Base-by-base conservation (phyloP, 1,284 basidiomycete genomes). In the Naganishia liquefaciens region DNA sequence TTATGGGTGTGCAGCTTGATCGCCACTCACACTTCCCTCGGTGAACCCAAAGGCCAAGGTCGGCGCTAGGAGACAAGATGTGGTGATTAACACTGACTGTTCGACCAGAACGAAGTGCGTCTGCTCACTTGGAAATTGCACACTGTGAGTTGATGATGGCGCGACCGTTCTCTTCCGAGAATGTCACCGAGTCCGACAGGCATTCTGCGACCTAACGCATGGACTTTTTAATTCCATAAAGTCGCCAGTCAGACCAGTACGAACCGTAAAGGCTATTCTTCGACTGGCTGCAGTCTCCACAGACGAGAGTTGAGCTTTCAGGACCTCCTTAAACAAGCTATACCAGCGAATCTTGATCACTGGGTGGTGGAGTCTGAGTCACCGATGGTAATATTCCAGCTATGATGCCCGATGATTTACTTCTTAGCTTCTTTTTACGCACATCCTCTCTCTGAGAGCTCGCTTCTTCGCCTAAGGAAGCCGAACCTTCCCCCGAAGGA, bases 161-260 rank as follows among this genome's bases (percentile, higher is more conserved):
- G 2, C 5, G 3, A 1, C 23, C 47, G 13, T 60, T 60, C 15
- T 60, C 57, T 15, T 60, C 57, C n/a, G 33, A 50, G 40, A 50
- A 60, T n/a, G 57, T 37, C 30, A 60, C 11, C 19, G 33, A 28
- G 21, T 60, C 57, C n/a, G 57, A 11, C n/a, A 60, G 7, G 33
- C 57, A 60, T 1, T 60, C 57, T 13, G 57, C 57, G 6, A 60
- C 33, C 57, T 60, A 15, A 25, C 4, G 6, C 5, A 37, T 10
- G 33, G 10, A 49, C 13, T 15, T 49, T 4, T 11, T 21, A 37
- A 13, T 37, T 13, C 33, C 33, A 9, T 10, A 10, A 37, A 10
- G 9, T 37, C 10, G 9, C 33, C 13, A 37, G 33, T 37, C 33
- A 13, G 33, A 37, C 10, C 10, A 37, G 6, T 5, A 37, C 46